Percentiles rank a stretch among this genome's conserved stretches.
Evolutionary conservation across 352 stramenopile genomes (phyloP).

Genomic region (Blastocystis sp.): DNA sequence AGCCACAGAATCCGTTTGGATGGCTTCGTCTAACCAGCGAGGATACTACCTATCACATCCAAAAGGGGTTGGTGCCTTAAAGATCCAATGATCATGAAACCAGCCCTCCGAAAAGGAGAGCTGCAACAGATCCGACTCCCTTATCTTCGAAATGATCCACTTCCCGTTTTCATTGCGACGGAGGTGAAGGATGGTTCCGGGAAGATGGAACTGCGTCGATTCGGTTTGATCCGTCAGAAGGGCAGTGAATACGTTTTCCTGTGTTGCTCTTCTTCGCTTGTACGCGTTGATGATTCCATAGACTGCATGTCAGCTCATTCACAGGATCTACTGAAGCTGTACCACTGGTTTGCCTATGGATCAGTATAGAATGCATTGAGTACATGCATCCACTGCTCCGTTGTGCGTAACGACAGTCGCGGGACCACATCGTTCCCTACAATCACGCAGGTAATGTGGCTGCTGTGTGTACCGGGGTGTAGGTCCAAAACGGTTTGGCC

Average conservation of each 20-base stretch:
- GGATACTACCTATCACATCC: not conserved
- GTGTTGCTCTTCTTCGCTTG: not conserved
- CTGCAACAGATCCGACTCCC: not conserved
- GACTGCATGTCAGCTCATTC: not conserved
- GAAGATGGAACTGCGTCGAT: not conserved
- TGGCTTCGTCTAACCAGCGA: not conserved
- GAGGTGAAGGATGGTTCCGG: not conserved
- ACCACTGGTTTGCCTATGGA: not conserved
- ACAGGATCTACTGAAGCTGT: not conserved
- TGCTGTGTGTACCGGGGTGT: not conserved
- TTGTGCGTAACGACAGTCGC: not conserved
- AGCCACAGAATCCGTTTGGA: no score
- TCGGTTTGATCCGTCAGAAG: not conserved
- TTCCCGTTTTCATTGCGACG: not conserved
- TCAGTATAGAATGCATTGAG: not conserved
- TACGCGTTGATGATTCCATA: not conserved
- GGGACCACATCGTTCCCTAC: constrained; percentile 48
- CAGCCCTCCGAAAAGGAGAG: not conserved
- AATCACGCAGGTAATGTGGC: constrained; percentile 1
- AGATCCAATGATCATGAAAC: not conserved
- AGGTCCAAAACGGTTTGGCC: constrained; percentile 4
- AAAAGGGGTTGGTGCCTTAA: not conserved
- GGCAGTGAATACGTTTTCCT: not conserved
- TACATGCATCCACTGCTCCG: not conserved
- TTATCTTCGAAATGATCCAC: not conserved